These are phyloP conservation scores for Strobilomyces echinocephalus DNA, from an alignment of 768 basidiomycete species.

Conservation along the genomic window DNA sequence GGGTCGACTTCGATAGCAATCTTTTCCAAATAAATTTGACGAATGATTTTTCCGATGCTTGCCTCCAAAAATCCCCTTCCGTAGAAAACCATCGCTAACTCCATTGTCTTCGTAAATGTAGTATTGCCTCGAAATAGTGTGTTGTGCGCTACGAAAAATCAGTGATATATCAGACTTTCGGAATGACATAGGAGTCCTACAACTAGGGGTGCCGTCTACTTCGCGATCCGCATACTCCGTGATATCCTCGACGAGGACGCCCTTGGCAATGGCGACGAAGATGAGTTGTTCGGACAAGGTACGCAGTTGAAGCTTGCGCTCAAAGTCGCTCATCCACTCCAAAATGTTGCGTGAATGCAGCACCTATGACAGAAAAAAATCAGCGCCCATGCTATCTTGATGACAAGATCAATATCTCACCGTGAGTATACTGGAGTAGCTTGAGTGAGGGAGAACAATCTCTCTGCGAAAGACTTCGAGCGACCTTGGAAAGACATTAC, in stretches of 20 bases:
- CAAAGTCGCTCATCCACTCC: constrained; percentile 71
- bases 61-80: constrained; percentile 77
- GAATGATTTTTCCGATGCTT: constrained; percentile 68
- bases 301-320: constrained; percentile 62
- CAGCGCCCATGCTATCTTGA: not conserved
- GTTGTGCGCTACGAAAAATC: constrained; percentile 52
- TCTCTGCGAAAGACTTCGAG: constrained; percentile 44
- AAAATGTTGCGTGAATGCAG: constrained; percentile 60
- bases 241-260: constrained; percentile 62
- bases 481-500: constrained; percentile 1
- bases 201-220: constrained; percentile 62
- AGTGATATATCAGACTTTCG: not conserved
- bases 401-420: constrained; percentile 35
- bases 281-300: constrained; percentile 57
- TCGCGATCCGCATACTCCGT: constrained; percentile 65
- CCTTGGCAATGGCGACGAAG: constrained; percentile 64
- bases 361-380: constrained; percentile 9
- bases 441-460: constrained; percentile 66
- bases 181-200: constrained; percentile 37
- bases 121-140: constrained; percentile 72
- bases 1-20: constrained; percentile 83
- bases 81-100: constrained; percentile 76
- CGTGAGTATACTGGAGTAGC: constrained; percentile 56
- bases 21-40: constrained; percentile 65
- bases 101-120: constrained; percentile 68